Conservation (phyloP, 495 filamentous ascomycete species). For the Aspergillus diversus region DNA sequence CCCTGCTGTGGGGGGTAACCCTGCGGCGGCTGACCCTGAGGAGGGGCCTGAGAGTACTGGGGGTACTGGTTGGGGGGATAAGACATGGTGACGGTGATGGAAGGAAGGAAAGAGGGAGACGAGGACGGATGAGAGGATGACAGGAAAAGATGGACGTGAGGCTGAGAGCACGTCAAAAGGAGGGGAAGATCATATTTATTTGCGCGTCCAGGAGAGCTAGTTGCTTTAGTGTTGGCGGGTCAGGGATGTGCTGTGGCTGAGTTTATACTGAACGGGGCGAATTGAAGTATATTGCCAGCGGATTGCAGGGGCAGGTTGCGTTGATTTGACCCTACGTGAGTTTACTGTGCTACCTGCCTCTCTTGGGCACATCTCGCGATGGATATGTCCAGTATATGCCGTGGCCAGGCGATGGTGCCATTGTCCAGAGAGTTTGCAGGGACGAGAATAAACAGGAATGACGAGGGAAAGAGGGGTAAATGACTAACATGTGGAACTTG, state of each 20-base stretch:
- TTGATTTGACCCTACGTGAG: no score
- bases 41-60: slow-evolving; percentile 20
- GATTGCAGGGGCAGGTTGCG: no score
- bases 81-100: slow-evolving; percentile 14
- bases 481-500: no score
- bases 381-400: no score
- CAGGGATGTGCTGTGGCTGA: neutral
- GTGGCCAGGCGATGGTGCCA: no score
- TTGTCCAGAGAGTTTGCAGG: no score
- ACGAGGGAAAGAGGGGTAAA: no score
- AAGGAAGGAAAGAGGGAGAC: neutral
- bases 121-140: slow-evolving; percentile 4
- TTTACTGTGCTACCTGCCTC: no score
- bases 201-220: neutral
- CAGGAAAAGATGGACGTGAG: neutral
- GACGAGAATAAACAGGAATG: no score
- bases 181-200: slow-evolving; percentile 2
- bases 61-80: slow-evolving; percentile 15
- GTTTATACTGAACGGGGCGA: neutral
- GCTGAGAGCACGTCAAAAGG: neutral
- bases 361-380: no score
- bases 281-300: no score
- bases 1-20: slow-evolving; percentile 14
- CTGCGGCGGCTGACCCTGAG: slow-evolving; percentile 10
- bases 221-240: neutral